Base-by-base conservation (phyloP, 345 rosid genomes). In the Populus alba region DNA sequence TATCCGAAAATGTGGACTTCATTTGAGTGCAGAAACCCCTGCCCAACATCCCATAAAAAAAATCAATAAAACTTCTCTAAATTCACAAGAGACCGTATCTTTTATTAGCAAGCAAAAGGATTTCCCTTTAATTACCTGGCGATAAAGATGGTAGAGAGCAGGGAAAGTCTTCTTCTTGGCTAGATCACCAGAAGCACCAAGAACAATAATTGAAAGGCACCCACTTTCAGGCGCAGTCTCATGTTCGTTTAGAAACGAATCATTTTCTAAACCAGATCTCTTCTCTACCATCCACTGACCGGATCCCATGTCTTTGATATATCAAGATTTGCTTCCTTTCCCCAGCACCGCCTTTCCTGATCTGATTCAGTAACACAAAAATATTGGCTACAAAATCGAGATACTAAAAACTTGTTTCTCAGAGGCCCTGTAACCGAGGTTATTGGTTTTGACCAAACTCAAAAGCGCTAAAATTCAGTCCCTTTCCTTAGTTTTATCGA, bases 121-220 rank as follows among this genome's bases (percentile, higher is more conserved):
- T 11, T 10, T 2, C 23, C 33, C 22, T 66, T 43, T 43, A 20
- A 63, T n/a, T 77, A 96, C 99, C 97, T 90, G 95, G 29, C 93
- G 91, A 73, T 87, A 92, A 59, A 94, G 96, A 84, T 92, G 78
- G 90, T 89, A 94, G 49, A 94, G 96, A 9, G 98, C 98, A 27
- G 98, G 97, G 78, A 94, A 94, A 77, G 98, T 94, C 87, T 94
- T 94, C 88, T 94, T 94, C 91, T 92, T 94, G 74, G 98, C 98
- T 75, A 94, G 97, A 90, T 94, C 98, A 84, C 98, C 97, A 79
- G 97, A 92, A 74, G 98, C 98, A 81, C 98, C 98, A 38, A 94
- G 92, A 74, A 94, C 97, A 43, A 91, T 73, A 77, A 94, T 87
- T 13, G 98, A 92, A 75, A 96, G 94, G 84, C 97, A 89, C 38